A percentile compares a stretch with the other conserved stretches of the same genome.
Conservation (phyloP, 371 early-diverging fungal species). For the Mycotypha africana region DNA sequence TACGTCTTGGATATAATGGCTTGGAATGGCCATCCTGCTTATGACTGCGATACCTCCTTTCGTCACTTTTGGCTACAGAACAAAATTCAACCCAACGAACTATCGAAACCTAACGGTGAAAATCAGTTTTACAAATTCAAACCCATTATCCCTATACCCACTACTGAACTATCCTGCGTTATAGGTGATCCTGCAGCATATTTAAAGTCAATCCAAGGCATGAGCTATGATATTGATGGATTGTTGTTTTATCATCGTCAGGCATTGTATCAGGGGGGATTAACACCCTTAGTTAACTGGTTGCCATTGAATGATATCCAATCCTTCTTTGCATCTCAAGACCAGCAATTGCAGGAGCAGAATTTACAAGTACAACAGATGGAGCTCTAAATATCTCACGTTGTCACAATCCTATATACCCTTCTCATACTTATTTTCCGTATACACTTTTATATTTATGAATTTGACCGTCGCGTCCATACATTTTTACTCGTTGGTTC, state of each 20-base stretch:
- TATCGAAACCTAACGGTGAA: constrained; percentile 30
- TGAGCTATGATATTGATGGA: constrained; percentile 43
- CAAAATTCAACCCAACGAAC: constrained; percentile 37
- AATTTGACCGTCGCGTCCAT: no score
- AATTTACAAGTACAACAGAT: no score
- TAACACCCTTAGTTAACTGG: constrained; percentile 59
- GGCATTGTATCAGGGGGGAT: constrained; percentile 48
- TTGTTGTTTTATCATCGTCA: constrained; percentile 53
- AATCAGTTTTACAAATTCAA: constrained; percentile 34
- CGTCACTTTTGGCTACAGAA: constrained; percentile 61
- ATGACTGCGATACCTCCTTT: constrained; percentile 61
- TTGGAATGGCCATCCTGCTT: constrained; percentile 59
- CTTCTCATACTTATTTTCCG: no score
- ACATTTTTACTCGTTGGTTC: no score
- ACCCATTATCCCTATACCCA: constrained; percentile 21
- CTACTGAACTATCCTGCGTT: constrained; percentile 15
- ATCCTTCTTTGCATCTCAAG: no score
- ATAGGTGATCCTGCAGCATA: constrained; percentile 17
- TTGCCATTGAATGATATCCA: no score
- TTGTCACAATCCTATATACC: no score
- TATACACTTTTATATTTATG: no score
- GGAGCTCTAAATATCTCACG: no score
- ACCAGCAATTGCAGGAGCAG: no score
- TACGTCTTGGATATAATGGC: constrained; percentile 62
- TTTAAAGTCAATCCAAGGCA: constrained; percentile 16